These are phyloP conservation scores for Urochloa ruziziensis DNA, from an alignment of 176 grass and related monocot species.

Conservation along the genomic window DNA sequence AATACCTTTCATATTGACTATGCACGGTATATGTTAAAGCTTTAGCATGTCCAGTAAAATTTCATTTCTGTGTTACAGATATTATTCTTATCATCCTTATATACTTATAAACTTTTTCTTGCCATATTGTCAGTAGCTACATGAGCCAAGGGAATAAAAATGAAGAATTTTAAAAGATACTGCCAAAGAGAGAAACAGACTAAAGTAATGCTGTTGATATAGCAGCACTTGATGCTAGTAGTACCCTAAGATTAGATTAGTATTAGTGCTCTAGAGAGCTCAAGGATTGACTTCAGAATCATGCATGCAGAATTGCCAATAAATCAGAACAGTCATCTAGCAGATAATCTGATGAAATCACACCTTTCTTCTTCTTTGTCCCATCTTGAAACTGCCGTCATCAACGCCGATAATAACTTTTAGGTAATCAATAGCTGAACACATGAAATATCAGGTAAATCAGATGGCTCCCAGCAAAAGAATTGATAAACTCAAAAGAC, in stretches of 20 bases:
- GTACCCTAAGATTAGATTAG: background rate
- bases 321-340: constrained; percentile 20
- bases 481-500: constrained; percentile 21
- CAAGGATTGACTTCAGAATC: constrained; percentile 2
- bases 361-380: constrained; percentile 82
- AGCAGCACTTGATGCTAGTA: background rate
- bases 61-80: background rate
- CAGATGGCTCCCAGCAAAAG: constrained; percentile 22
- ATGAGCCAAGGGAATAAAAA: background rate
- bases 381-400: constrained; percentile 64
- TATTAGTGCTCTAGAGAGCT: background rate
- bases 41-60: background rate
- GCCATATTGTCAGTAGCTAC: background rate
- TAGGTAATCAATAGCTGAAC: constrained; percentile 64
- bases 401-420: constrained; percentile 60
- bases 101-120: background rate
- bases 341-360: background rate
- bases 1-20: background rate
- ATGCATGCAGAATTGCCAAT: background rate
- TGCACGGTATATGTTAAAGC: background rate
- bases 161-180: background rate
- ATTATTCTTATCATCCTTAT: background rate
- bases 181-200: background rate
- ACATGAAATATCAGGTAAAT: constrained; percentile 34
- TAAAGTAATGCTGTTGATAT: background rate